Evolutionary conservation across 768 basidiomycete species (phyloP), one percentile per base, ranked within the genome.

Genomic region (Suillus subalutaceus): DNA sequence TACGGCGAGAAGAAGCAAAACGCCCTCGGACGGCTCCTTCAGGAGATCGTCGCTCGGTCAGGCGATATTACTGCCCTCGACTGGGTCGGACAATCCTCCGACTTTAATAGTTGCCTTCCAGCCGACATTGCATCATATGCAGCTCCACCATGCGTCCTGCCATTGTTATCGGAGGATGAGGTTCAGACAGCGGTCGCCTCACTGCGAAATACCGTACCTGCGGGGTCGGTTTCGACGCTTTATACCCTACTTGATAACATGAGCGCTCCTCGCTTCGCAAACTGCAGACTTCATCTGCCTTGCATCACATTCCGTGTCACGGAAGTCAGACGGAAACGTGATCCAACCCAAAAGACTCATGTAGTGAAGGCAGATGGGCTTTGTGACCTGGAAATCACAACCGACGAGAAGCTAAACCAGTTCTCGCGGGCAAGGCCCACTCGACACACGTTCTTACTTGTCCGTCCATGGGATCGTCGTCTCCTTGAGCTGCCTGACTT

Each of bases 51-150:
- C 3, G 64, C 57, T 16, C 56, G 44, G 12, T 74, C 73, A 1
- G 65, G 58, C 16, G 73, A 73, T 35, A 52, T 65, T 0, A 65
- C 57, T 9, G 66, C 71, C 43, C 59, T 73, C 13, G 67, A 57
- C 20, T 73, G 72, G 71, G 67, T 63, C 2, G 72, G 72, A 26
- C 38, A 57, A 7, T 5, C 63, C 13, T 72, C 71, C 1, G 61
- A 65, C n/a, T 72, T 72, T 35, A 72, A 74, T 35, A 63, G 66
- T 4, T 73, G 73, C 43, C 68, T 73, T 41, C 72, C 72, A 7
- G 65, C 63, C 0, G 68, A 69, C 30, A 69, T 73, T 16, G 3
- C 56, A 1, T 32, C 56, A 58, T 58, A 58, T 6, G 26, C 18
- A 5, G 15, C 30, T 5, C 56, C 56, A 6, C 32, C 56, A 58